A percentile compares a stretch with the other conserved stretches of the same genome.
phyloP scores from a whole-genome alignment of 2,329 filamentous ascomycete genomes.

The Aureobasidium sp. region DNA sequence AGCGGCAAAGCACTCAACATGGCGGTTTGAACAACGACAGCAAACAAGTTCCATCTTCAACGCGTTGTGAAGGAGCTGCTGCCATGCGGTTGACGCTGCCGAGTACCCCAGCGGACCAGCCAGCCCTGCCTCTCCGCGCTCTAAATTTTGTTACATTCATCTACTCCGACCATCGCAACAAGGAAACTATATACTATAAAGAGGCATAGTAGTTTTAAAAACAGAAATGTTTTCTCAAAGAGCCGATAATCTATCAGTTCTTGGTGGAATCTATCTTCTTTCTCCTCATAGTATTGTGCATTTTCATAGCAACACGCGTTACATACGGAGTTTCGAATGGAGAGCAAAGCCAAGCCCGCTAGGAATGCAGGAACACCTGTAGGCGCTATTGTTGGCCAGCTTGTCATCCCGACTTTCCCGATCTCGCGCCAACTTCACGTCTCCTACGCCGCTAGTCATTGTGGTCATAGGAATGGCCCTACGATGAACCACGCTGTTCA shows the following conservation, averaged over 20 bases:
- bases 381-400: constrained; percentile 9
- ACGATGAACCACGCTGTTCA: background rate
- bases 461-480: background rate
- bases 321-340: too few species aligned
- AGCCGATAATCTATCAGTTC: too few species aligned
- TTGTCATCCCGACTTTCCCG: constrained; percentile 12
- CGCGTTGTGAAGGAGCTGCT: constrained; percentile 1
- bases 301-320: too few species aligned
- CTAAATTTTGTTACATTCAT: too few species aligned
- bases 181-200: too few species aligned
- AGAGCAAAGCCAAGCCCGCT: too few species aligned
- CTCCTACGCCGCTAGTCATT: background rate
- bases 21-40: background rate
- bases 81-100: constrained; percentile 12
- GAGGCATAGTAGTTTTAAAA: too few species aligned
- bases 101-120: background rate
- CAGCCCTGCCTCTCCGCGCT: background rate
- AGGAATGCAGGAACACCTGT: background rate
- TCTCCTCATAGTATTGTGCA: too few species aligned
- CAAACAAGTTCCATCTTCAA: background rate
- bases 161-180: too few species aligned
- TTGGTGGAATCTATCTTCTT: too few species aligned
- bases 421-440: background rate
- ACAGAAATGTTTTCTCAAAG: too few species aligned
- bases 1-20: constrained; percentile 10